These are phyloP conservation scores for Annona squamosa DNA, from an alignment of 164 flowering plant species.

Conservation along the genomic window DNA sequence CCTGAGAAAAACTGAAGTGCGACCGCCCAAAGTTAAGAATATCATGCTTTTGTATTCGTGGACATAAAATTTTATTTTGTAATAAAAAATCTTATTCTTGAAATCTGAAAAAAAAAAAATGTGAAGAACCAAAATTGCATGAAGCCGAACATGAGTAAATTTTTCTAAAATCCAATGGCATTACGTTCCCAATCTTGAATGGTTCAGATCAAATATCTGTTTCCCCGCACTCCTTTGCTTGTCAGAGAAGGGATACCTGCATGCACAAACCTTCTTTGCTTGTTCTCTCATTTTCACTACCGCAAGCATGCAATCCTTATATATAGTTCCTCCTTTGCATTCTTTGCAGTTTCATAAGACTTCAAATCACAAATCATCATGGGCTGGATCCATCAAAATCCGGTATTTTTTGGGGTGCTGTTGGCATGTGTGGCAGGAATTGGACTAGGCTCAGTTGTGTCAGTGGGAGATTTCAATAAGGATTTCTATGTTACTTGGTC, in stretches of 20 bases:
- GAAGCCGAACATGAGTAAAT: not conserved
- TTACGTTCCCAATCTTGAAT: not conserved
- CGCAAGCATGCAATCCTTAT: conserved; percentile 25
- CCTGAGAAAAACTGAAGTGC: not conserved
- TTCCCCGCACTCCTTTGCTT: conserved; percentile 36
- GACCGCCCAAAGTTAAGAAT: conserved; percentile 3
- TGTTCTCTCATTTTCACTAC: conserved; percentile 14
- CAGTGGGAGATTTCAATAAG: conserved; percentile 73
- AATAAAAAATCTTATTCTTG: not conserved
- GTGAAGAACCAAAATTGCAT: not conserved
- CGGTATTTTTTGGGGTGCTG: conserved; percentile 23
- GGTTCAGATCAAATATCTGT: not conserved
- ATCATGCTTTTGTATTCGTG: not conserved
- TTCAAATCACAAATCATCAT: conserved; percentile 20
- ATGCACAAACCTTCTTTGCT: conserved; percentile 29
- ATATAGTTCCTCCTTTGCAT: conserved; percentile 16
- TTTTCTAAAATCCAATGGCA: not conserved
- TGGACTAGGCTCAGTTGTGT: conserved; percentile 53
- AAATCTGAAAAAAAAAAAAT: too few species aligned
- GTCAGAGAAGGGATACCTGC: conserved; percentile 44
- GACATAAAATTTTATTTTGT: too few species aligned
- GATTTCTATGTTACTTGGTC: conserved; percentile 81
- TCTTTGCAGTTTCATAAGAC: not conserved
- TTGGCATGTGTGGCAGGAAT: conserved; percentile 13
- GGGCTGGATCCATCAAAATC: conserved; percentile 10